A percentile compares a stretch with the other conserved stretches of the same genome.
Evolutionary conservation across 768 basidiomycete species (phyloP).

Genomic region (Suillus placidus): DNA sequence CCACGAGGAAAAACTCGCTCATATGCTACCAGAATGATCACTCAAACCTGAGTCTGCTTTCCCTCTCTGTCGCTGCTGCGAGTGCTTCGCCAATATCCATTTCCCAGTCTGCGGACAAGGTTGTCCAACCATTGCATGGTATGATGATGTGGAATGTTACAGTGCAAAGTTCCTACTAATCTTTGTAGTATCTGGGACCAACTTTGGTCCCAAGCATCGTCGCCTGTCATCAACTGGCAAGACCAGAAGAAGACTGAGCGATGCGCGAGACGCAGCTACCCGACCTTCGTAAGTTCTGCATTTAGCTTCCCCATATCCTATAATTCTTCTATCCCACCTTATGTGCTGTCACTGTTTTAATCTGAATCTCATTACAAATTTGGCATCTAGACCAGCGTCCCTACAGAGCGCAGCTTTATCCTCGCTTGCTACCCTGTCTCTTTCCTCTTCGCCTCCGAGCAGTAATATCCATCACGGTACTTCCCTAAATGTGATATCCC

Average conservation of each 20-base stretch:
- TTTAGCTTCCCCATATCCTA: conserved; percentile 15
- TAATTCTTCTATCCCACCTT: conserved; percentile 1
- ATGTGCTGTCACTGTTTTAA: not conserved
- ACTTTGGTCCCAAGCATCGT: conserved; percentile 55
- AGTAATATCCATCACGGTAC: conserved; percentile 24
- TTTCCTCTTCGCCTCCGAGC: conserved; percentile 42
- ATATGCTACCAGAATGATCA: conserved; percentile 12
- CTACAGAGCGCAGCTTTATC: conserved; percentile 40
- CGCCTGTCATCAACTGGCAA: conserved; percentile 73
- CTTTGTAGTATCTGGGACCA: conserved; percentile 30
- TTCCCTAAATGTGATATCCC: conserved; percentile 17
- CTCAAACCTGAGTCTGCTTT: conserved; percentile 54
- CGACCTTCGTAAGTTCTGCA: conserved; percentile 66
- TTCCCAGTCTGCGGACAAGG: conserved; percentile 16
- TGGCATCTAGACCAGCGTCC: conserved; percentile 34
- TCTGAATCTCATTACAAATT: conserved; percentile 4
- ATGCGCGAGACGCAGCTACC: conserved; percentile 76
- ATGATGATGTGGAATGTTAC: conserved; percentile 19
- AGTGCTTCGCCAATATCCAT: conserved; percentile 51
- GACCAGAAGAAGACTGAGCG: conserved; percentile 70
- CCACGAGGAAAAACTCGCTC: not conserved
- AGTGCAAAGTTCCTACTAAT: conserved; percentile 20
- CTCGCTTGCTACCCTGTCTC: conserved; percentile 44
- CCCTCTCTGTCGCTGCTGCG: conserved; percentile 66
- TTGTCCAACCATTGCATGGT: conserved; percentile 18